Percentiles rank a stretch among this genome's conserved stretches.
These are phyloP conservation scores for Apiotrichum montevideense DNA, from an alignment of 1,284 basidiomycete species.

Conservation along the genomic window DNA sequence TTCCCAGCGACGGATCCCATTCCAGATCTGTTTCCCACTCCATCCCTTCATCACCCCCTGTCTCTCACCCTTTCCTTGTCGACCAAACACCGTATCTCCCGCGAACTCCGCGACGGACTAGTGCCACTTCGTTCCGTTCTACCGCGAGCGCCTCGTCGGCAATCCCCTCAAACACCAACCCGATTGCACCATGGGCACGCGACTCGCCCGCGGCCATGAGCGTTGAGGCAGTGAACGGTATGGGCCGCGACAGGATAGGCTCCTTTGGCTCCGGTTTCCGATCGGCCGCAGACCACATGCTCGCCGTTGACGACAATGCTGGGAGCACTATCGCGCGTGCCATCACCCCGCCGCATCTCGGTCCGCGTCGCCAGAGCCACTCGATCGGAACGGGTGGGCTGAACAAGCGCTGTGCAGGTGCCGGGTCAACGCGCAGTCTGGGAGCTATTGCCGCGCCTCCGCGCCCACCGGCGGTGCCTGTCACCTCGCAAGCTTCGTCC, in stretches of 20 bases:
- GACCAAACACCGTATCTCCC: conserved; percentile 24
- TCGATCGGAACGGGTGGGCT: not conserved
- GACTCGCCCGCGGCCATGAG: not conserved
- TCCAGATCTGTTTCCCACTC: not conserved
- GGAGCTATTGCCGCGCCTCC: too few relatives aligned
- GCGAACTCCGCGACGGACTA: not conserved
- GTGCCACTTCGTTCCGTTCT: not conserved
- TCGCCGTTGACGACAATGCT: not conserved
- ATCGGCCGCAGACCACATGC: not conserved
- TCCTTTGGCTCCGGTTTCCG: not conserved
- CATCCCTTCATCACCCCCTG: not conserved
- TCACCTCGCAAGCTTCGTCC: too few relatives aligned
- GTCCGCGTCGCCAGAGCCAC: not conserved
- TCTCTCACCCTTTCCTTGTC: conserved; percentile 22
- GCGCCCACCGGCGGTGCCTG: too few relatives aligned
- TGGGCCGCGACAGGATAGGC: not conserved
- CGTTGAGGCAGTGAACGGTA: not conserved
- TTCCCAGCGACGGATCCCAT: not conserved
- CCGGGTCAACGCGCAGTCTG: too few relatives aligned
- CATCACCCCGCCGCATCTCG: not conserved
- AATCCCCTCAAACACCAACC: not conserved
- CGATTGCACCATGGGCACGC: not conserved
- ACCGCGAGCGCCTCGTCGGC: not conserved
- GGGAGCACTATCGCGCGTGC: not conserved
- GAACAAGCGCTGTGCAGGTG: too few relatives aligned